Percentiles rank a stretch among this genome's conserved stretches.
phyloP scores from a whole-genome alignment of 768 basidiomycete species.

The Auriscalpium vulgare region DNA sequence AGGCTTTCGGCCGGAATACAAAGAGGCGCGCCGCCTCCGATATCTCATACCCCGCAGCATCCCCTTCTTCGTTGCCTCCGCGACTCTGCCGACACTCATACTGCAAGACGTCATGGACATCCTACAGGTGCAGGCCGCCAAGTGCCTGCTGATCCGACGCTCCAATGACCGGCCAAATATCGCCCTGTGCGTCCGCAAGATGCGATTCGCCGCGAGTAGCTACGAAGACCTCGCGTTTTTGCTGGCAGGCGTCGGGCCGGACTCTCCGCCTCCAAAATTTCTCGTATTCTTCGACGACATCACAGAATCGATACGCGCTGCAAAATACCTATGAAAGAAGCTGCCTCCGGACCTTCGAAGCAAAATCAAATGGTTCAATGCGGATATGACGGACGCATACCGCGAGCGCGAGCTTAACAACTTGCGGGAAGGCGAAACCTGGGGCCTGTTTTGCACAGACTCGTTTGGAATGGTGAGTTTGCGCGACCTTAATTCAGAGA shows the following conservation, averaged over 20 bases:
- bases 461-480: neutral
- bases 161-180: constrained; percentile 11
- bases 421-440: neutral
- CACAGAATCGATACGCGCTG: neutral
- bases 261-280: neutral
- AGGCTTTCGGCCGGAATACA: constrained; percentile 14
- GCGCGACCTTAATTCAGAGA: neutral
- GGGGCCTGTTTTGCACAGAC: neutral
- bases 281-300: constrained; percentile 6
- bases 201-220: neutral
- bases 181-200: neutral
- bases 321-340: too few relatives aligned
- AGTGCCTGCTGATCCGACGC: neutral
- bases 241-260: neutral
- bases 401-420: neutral
- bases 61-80: constrained; percentile 11
- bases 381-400: neutral
- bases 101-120: constrained; percentile 3
- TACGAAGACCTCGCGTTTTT: constrained; percentile 6
- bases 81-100: constrained; percentile 11
- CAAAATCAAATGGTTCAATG: constrained; percentile 3
- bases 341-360: too few relatives aligned
- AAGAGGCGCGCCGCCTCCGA: constrained; percentile 6
- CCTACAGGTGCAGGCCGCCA: constrained; percentile 1
- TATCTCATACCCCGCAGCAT: constrained; percentile 9